These are phyloP conservation scores for Phytophthora tentaculata DNA, from an alignment of 352 stramenopile species.

Conservation along the genomic window DNA sequence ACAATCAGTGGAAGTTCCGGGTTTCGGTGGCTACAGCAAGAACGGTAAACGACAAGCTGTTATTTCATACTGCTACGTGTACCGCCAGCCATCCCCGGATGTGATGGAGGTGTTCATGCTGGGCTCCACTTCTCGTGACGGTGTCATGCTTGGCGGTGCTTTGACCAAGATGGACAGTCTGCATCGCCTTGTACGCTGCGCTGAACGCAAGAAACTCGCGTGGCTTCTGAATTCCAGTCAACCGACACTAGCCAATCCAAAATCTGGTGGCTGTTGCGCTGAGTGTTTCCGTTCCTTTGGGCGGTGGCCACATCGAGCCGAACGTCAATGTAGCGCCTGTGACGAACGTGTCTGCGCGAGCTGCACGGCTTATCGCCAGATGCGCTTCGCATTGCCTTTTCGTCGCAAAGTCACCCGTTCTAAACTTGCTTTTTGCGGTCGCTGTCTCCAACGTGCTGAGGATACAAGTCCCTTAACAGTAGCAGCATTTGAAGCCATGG, in stretches of 20 bases:
- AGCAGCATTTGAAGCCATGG: constrained; percentile 38
- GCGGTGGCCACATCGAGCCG: constrained; percentile 29
- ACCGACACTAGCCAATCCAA: constrained; percentile 29
- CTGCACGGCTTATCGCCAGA: constrained; percentile 32
- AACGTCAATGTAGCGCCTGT: constrained; percentile 41
- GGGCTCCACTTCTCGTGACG: constrained; percentile 36
- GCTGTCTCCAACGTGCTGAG: constrained; percentile 37
- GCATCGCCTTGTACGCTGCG: constrained; percentile 28
- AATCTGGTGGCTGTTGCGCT: constrained; percentile 35
- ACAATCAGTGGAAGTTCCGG: constrained; percentile 37
- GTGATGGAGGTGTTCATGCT: constrained; percentile 42
- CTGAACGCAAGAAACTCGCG: constrained; percentile 42
- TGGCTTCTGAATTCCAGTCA: constrained; percentile 41
- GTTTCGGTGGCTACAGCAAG: constrained; percentile 18
- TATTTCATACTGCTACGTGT: constrained; percentile 52
- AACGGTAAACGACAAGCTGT: constrained; percentile 21
- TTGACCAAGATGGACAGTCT: constrained; percentile 42
- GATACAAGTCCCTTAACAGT: constrained; percentile 35
- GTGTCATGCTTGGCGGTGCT: constrained; percentile 31
- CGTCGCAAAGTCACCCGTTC: constrained; percentile 32
- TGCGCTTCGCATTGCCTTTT: constrained; percentile 37
- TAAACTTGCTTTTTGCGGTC: constrained; percentile 39
- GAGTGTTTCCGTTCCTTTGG: constrained; percentile 39
- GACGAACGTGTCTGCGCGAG: constrained; percentile 40
- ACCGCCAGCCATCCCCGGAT: constrained; percentile 34